A percentile compares a stretch with the other conserved stretches of the same genome.
Conservation (phyloP, 257 asterid genomes). For the Apocynum venetum region DNA sequence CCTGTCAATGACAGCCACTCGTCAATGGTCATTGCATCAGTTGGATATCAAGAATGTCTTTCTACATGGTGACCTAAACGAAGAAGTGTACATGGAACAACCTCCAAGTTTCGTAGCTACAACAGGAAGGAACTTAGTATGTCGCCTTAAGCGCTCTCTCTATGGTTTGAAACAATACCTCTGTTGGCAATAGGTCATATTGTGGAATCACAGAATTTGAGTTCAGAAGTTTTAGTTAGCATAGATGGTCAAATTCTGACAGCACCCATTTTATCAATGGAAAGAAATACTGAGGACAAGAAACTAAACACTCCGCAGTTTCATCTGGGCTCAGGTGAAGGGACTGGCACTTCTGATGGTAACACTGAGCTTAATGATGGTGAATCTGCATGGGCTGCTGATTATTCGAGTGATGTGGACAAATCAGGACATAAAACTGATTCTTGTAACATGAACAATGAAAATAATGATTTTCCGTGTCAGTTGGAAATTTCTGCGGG, state of each 20-base stretch:
- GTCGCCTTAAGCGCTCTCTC: too few species aligned
- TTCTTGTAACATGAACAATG: slow-evolving; percentile 17
- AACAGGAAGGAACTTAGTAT: too few species aligned
- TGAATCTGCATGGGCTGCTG: slow-evolving; percentile 46
- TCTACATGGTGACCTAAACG: too few species aligned
- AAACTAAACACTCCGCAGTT: slow-evolving; percentile 60
- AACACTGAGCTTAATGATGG: slow-evolving; percentile 33
- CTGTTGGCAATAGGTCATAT: too few species aligned
- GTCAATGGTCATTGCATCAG: too few species aligned
- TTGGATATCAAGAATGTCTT: too few species aligned
- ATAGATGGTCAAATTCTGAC: too few species aligned
- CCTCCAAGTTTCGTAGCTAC: too few species aligned
- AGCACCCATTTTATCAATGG: slow-evolving; percentile 80
- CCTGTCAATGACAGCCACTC: too few species aligned
- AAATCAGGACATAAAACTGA: slow-evolving; percentile 26
- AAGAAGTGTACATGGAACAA: too few species aligned
- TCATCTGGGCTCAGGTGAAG: slow-evolving; percentile 76
- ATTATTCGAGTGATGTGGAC: slow-evolving; percentile 37
- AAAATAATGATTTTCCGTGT: slow-evolving; percentile 22
- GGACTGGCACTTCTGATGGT: slow-evolving; percentile 30
- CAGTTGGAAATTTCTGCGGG: slow-evolving; percentile 30
- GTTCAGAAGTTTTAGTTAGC: too few species aligned
- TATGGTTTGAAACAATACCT: too few species aligned
- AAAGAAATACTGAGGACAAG: slow-evolving; percentile 47
- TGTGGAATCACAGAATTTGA: slow-evolving; percentile 39